phyloP scores from a whole-genome alignment of 1,284 basidiomycete species.

The Ganoderma leucocontextum region DNA sequence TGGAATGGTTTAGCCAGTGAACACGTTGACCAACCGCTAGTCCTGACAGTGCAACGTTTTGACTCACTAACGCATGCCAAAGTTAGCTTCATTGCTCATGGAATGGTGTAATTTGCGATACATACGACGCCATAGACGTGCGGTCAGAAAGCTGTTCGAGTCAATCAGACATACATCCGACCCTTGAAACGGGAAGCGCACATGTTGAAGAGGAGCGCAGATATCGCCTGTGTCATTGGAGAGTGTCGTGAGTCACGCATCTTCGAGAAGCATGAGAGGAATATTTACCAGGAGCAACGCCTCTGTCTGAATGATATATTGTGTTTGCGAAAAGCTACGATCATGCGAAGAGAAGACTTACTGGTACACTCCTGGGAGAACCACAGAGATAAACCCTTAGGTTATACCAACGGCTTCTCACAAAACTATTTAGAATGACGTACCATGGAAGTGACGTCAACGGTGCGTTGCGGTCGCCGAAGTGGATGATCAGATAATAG shows the following conservation, averaged over 20 bases:
- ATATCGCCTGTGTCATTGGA: neutral
- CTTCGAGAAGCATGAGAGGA: neutral
- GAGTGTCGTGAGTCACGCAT: neutral
- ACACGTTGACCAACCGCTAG: neutral
- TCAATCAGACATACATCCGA: neutral
- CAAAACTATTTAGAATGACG: neutral
- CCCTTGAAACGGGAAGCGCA: neutral
- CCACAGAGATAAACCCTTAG: neutral
- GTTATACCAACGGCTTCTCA: neutral
- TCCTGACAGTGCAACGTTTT: neutral
- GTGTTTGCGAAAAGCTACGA: neutral
- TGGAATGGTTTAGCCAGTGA: neutral
- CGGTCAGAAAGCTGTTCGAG: neutral
- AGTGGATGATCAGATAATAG: conserved; percentile 7
- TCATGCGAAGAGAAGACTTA: neutral
- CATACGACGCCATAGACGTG: neutral
- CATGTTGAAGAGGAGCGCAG: neutral
- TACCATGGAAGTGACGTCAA: conserved; percentile 11
- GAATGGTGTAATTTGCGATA: neutral
- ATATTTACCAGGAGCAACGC: neutral
- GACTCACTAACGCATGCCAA: neutral
- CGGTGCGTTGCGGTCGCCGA: neutral
- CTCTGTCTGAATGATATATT: neutral
- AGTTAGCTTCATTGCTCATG: neutral
- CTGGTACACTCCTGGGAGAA: neutral